Conservation (phyloP, 805 yeast species). For the Candida anglica region DNA sequence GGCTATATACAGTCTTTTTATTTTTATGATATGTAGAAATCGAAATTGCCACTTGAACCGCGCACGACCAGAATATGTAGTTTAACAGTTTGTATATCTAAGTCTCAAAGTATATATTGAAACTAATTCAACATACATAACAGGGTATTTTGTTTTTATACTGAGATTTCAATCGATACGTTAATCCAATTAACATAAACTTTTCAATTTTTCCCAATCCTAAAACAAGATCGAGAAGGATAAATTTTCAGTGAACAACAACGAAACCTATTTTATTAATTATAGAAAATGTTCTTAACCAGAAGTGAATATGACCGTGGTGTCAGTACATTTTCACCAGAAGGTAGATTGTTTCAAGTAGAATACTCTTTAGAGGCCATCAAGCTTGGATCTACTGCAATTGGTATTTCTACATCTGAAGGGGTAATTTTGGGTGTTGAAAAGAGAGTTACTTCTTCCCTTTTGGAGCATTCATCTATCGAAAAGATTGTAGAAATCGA, state of each 20-base stretch:
- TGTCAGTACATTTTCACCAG: slow-evolving; percentile 97
- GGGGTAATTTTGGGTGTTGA: slow-evolving; percentile 97
- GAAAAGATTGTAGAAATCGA: slow-evolving; percentile 96
- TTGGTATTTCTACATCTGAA: slow-evolving; percentile 91
- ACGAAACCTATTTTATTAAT: too few relatives aligned
- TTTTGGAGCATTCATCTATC: slow-evolving; percentile 87
- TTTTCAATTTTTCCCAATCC: too few relatives aligned
- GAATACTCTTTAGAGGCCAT: slow-evolving; percentile 97
- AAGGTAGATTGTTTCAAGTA: slow-evolving; percentile 96
- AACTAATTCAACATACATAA: too few relatives aligned
- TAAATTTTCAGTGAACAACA: too few relatives aligned
- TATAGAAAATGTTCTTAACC: slow-evolving; percentile 93
- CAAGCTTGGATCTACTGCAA: slow-evolving; percentile 95
- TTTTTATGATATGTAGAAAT: too few relatives aligned
- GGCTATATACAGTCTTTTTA: too few relatives aligned
- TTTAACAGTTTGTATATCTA: too few relatives aligned
- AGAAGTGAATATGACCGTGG: slow-evolving; percentile 99
- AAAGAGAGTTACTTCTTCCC: slow-evolving; percentile 89
- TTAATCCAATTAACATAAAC: too few relatives aligned
- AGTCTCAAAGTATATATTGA: too few relatives aligned
- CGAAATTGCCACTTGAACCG: slow-evolving; percentile 3
- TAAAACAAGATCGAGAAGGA: too few relatives aligned
- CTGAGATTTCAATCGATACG: too few relatives aligned
- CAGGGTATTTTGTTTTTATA: too few relatives aligned
- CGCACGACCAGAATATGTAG: slow-evolving; percentile 1